These are phyloP conservation scores for Auricularia cornea DNA, from an alignment of 768 basidiomycete species.

Conservation along the genomic window DNA sequence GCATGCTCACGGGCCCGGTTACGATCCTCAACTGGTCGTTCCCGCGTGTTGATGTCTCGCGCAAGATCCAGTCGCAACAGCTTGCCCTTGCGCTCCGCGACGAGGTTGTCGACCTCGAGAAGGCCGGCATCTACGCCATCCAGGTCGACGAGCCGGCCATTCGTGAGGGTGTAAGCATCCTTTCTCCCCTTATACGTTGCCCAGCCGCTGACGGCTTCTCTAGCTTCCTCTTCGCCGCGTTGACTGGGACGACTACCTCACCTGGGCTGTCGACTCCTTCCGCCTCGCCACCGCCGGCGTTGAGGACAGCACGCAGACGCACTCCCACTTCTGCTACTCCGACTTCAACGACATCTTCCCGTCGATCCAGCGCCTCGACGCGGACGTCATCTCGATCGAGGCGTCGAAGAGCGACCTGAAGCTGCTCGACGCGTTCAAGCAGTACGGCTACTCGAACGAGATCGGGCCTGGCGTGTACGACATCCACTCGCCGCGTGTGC, in stretches of 20 bases:
- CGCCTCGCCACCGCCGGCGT: slow-evolving; percentile 96
- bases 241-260: slow-evolving; percentile 95
- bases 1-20: slow-evolving; percentile 97
- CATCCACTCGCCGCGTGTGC: slow-evolving; percentile 99
- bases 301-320: slow-evolving; percentile 86
- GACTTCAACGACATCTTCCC: slow-evolving; percentile 99
- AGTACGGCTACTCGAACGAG: slow-evolving; percentile 91
- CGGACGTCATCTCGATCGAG: slow-evolving; percentile 98
- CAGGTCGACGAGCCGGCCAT: slow-evolving; percentile 99
- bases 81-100: slow-evolving; percentile 96
- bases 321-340: slow-evolving; percentile 99
- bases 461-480: slow-evolving; percentile 99
- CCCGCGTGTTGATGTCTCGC: slow-evolving; percentile 96
- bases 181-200: slow-evolving; percentile 9
- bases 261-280: slow-evolving; percentile 99
- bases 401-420: slow-evolving; percentile 99
- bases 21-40: slow-evolving; percentile 99
- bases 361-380: slow-evolving; percentile 92
- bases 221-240: slow-evolving; percentile 91
- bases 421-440: slow-evolving; percentile 89
- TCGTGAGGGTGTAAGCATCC: slow-evolving; percentile 90
- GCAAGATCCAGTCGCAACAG: slow-evolving; percentile 96
- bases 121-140: slow-evolving; percentile 93
- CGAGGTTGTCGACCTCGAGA: slow-evolving; percentile 94
- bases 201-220: too few relatives aligned